Percentiles rank a stretch among this genome's conserved stretches.
Conservation (phyloP, 2,329 filamentous ascomycete genomes). For the Hypoxylon sp. region DNA sequence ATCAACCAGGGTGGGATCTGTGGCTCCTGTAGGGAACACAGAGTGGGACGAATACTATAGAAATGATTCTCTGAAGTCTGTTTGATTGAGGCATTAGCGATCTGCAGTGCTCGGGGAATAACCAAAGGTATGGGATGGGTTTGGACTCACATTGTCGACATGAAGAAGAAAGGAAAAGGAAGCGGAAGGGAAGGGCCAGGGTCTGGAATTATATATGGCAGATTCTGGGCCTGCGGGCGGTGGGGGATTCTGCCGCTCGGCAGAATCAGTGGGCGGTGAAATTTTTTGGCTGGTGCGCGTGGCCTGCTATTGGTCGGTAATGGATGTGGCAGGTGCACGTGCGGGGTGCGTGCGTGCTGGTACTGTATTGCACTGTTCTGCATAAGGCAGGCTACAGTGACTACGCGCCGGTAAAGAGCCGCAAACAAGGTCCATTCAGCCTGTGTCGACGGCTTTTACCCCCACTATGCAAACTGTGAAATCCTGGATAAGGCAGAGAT, state of each 20-base stretch:
- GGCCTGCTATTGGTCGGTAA: not conserved
- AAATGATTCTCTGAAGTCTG: conserved; percentile 84
- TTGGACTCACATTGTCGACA: conserved; percentile 71
- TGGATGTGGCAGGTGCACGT: not conserved
- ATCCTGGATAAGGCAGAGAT: not conserved
- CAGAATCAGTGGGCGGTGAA: conserved; percentile 7
- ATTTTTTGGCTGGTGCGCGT: not conserved
- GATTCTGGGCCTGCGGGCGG: conserved; percentile 3
- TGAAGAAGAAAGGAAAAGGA: conserved; percentile 66
- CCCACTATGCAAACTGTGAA: not conserved
- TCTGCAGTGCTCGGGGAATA: not conserved
- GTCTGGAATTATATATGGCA: conserved; percentile 58
- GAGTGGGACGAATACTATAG: conserved; percentile 96
- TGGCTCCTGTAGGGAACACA: conserved; percentile 94
- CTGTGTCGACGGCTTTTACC: no score
- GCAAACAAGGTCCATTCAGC: no score
- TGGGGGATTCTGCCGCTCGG: not conserved
- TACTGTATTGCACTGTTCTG: not conserved
- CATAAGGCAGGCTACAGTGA: no score
- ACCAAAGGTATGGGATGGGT: conserved; percentile 54
- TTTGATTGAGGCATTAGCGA: conserved; percentile 6
- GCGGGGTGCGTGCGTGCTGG: not conserved
- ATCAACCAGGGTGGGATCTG: conserved; percentile 97
- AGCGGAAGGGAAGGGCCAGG: conserved; percentile 54
- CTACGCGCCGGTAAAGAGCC: no score